These are phyloP conservation scores for Xylaria castorea DNA, from an alignment of 495 filamentous ascomycete species.

Conservation along the genomic window DNA sequence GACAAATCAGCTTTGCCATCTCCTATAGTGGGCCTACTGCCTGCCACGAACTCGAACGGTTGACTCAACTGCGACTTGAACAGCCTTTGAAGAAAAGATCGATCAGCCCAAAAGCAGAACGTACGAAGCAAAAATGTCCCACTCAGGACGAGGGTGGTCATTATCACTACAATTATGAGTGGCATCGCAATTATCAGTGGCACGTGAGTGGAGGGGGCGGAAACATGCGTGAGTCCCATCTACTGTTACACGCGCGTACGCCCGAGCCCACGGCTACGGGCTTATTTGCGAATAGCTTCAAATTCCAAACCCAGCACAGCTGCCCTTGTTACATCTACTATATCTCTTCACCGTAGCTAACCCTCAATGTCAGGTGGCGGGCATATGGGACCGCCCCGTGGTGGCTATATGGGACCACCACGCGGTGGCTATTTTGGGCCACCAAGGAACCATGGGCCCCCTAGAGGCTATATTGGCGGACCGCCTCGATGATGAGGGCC, in stretches of 20 bases:
- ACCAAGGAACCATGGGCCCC: background rate
- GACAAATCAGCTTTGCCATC: too few species aligned
- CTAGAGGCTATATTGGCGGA: background rate
- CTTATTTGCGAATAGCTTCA: too few species aligned
- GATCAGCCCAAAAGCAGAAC: background rate
- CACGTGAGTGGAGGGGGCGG: background rate
- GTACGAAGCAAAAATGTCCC: background rate
- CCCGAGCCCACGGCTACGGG: too few species aligned
- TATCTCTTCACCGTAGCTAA: background rate
- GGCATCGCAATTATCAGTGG: background rate
- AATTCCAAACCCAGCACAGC: too few species aligned
- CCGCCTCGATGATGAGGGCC: background rate
- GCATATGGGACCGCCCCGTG: background rate
- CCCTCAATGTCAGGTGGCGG: background rate
- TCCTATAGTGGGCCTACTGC: too few species aligned
- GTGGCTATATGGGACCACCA: background rate
- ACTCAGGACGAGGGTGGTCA: background rate
- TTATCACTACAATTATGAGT: background rate
- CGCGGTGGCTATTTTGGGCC: background rate
- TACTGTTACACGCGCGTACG: background rate
- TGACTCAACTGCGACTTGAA: too few species aligned
- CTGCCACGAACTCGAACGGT: too few species aligned
- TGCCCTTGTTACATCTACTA: too few species aligned
- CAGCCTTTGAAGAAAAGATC: too few species aligned
- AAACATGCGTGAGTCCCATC: background rate